Base-by-base conservation (phyloP, 2,329 filamentous ascomycete species). In the Myriosclerotinia scirpicola region DNA sequence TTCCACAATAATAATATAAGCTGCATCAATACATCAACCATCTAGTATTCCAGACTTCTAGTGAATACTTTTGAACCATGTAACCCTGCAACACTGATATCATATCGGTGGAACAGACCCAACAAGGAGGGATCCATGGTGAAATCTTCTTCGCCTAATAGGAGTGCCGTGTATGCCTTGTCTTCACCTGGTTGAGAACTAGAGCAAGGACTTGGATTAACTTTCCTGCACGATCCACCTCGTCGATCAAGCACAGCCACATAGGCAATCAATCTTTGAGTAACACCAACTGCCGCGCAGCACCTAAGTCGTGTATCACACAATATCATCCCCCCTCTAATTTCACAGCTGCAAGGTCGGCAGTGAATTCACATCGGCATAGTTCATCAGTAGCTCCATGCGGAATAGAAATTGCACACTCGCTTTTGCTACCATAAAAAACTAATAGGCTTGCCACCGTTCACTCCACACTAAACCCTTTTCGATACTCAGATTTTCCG, bases 221-320 rank as follows among this genome's bases (percentile, higher is more conserved):
- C 20, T 60, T 26, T 22, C 11, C 56, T 22, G 30, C 44, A 60
- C 48, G 30, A 48, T 60, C 42, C 30, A 34, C 26, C 36, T 60
- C 56, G 17, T 11, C 48, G 56, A 60, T 48, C 26, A 60, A 60
- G 30, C 44, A 50, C 46, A 50, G n/a, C 46, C 46, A 26, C n/a
- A 50, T 14, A 26, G n/a, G n/a, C 1, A 6, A 50, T 22, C 46
- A 26, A 26, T 26, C 1, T 22, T 26, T 8, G 22, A 9, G 46
- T n/a, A n/a, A 59, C 30, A 20, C 11, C 26, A 48, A 46, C 15
- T 59, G 42, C 40, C 42, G 42, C 40, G 22, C 15, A 7, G 26
- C 40, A 59, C 17, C 20, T 36, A 12, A 60, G 22, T 60, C 12
- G 20, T 20, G 6, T 9, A 36, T 22, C 56, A 20, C 1, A 22